A percentile compares a stretch with the other conserved stretches of the same genome.
These are phyloP conservation scores for Gynochthodes officinalis DNA, from an alignment of 257 asterid species.

Conservation along the genomic window DNA sequence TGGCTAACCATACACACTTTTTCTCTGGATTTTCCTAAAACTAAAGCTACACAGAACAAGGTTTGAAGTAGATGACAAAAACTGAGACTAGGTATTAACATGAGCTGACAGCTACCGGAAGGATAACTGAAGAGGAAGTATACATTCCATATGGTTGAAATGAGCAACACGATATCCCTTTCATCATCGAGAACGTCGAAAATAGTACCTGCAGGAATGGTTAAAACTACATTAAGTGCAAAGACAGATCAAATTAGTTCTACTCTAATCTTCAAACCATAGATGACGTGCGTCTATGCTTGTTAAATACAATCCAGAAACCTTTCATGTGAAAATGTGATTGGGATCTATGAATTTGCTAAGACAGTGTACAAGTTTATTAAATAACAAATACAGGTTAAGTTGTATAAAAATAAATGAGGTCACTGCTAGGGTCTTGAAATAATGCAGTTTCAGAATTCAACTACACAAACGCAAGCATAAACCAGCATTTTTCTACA, in stretches of 20 bases:
- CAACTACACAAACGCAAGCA: neutral
- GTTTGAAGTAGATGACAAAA: too few relatives aligned
- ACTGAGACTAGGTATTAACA: too few relatives aligned
- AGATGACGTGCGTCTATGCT: neutral
- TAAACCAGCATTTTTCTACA: neutral
- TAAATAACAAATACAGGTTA: neutral
- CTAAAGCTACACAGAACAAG: too few relatives aligned
- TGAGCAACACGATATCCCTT: neutral
- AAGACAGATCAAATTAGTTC: neutral
- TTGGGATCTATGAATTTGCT: neutral
- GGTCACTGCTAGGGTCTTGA: neutral
- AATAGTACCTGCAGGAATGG: constrained; percentile 62
- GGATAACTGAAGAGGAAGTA: neutral
- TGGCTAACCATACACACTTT: too few relatives aligned
- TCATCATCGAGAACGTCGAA: constrained; percentile 47
- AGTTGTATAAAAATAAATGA: neutral
- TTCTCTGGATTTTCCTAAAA: too few relatives aligned
- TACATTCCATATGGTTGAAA: neutral
- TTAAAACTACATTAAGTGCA: neutral
- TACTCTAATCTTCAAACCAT: neutral
- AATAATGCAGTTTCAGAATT: neutral
- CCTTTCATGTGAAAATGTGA: neutral
- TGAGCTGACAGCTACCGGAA: neutral
- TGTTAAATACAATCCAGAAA: neutral
- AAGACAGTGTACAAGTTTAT: neutral